Base-by-base conservation (phyloP, 768 basidiomycete genomes). In the Pleurotus salmoneostramineus region DNA sequence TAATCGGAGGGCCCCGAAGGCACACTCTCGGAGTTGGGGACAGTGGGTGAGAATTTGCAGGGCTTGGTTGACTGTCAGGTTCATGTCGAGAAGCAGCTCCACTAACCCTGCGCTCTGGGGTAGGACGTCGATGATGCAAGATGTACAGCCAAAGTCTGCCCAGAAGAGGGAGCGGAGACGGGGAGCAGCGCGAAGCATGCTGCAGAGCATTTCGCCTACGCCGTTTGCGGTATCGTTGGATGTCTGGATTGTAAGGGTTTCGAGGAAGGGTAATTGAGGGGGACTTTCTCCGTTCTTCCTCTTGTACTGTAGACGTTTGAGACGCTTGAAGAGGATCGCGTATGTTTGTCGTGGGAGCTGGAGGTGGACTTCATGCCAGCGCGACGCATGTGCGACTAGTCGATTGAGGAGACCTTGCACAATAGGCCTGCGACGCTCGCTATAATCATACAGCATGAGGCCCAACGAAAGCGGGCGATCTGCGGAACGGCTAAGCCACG, bases 81-180 rank as follows among this genome's bases (percentile, higher is more conserved):
- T 54, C 52, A 54, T 54, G 52, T 54, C 52, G 37, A 54, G 52
- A 15, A 54, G 37, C 21, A 54, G 37, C 27, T 54, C 52, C 52
- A 54, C 31, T 37, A 54, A 42, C 36, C 52, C 52, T 12, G 52
- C 35, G 27, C 52, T 54, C 27, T 54, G 52, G 21, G 52, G 52
- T 15, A 54, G 52, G n/a, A 31, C 27, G 21, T 54, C 52, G 37
- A 54, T 54, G n/a, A 36, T 54, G 37, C 52, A 54, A 11, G 52
- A 54, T 12, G 40, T 54, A 40, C 52, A 54, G 11, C 52, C 52
- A 43, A 54, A 54, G 37, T 54, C 52, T 11, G 37, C 52, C 52
- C 52, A 54, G 37, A 54, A 54, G 6, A 54, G 37, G n/a, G 52
- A 40, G n/a, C 52, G 52, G n/a, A 54, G 52, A 12, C 52, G 52